Evolutionary conservation across 1,284 basidiomycete species (phyloP), one percentile per base, ranked within the genome.

Genomic region (Rhodotorula sp.): DNA sequence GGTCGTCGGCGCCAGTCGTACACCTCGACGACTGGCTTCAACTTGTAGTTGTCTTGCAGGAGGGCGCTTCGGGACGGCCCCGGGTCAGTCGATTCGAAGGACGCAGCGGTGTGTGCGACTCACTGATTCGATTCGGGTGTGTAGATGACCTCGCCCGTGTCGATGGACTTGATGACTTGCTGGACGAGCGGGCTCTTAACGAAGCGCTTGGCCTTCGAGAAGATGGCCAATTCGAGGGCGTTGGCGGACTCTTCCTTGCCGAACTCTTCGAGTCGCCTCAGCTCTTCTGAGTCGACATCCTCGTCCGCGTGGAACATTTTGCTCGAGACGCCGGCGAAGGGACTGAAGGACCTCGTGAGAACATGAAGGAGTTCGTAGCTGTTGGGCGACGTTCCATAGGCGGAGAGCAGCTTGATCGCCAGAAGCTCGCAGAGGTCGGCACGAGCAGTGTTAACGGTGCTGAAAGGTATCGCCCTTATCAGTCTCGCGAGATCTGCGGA

Each of bases 361-460:
- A 83, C 82, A 36, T 90, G 89, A 47, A 86, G 92, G 83, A 89
- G 86, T 72, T 76, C 66, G 87, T 91, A 79, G 91, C 91, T 54
- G 91, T 36, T 51, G 2, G 61, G 60, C 3, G 63, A 59, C 19
- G 57, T 59, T 0, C 56, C 61, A 58, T 64, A 70, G 13, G 51
- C 46, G 22, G 66, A 64, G 2, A 74, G 51, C 10, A 68, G 62
- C 53, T 76, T 76, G 67, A 74, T 66, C 2, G 74, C 74, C 39
- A 78, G 68, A 53, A 78, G 62, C 56, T 77, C 77, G 70, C 72
- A 75, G 8, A 77, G 59, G 49, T 73, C 70, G 24, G 74, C 76
- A 29, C 77, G 64, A 4, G 76, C 61, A 5, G 49, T 59, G 56
- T 76, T 75, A 52, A 78, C 65, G 17, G 67, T 69, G 10, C 70